These are phyloP conservation scores for Ustilaginoidea virens DNA, from an alignment of 2,329 filamentous ascomycete species.

Conservation along the genomic window DNA sequence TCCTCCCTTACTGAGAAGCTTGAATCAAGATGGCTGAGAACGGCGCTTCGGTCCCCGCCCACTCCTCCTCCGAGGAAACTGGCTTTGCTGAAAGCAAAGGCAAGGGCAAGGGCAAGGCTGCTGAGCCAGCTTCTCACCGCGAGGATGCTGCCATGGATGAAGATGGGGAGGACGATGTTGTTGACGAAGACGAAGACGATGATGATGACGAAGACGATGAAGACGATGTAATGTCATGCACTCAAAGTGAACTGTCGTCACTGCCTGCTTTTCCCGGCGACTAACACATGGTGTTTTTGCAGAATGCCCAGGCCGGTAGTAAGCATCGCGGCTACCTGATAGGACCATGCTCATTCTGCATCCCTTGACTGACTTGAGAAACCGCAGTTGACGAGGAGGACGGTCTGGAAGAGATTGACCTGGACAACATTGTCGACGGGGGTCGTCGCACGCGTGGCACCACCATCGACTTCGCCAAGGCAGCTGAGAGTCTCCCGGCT, in stretches of 20 bases:
- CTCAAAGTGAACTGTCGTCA: too few relatives aligned
- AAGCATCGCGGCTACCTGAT: neutral
- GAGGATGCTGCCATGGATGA: slow-evolving; percentile 49
- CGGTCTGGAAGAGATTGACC: slow-evolving; percentile 82
- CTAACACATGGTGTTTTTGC: too few relatives aligned
- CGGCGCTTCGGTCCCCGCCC: slow-evolving; percentile 30
- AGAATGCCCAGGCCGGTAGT: neutral
- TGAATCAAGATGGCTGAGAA: slow-evolving; percentile 31
- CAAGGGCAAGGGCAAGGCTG: slow-evolving; percentile 69
- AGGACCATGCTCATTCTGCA: neutral
- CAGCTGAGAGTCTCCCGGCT: slow-evolving; percentile 59
- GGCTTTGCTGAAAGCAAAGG: slow-evolving; percentile 50
- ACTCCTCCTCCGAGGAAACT: slow-evolving; percentile 23
- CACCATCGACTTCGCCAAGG: slow-evolving; percentile 85
- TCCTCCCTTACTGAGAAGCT: too few relatives aligned
- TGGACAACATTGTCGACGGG: slow-evolving; percentile 67
- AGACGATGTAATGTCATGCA: too few relatives aligned
- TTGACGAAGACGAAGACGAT: slow-evolving; percentile 32
- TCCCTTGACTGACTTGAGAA: neutral
- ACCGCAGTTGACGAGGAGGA: slow-evolving; percentile 48
- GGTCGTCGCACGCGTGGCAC: slow-evolving; percentile 81
- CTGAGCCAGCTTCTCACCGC: slow-evolving; percentile 35
- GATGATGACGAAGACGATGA: slow-evolving; percentile 27
- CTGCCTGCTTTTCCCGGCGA: neutral
- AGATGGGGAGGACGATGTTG: slow-evolving; percentile 60